phyloP scores from a whole-genome alignment of 805 yeast genomes.

The Barnettozyma californica region DNA sequence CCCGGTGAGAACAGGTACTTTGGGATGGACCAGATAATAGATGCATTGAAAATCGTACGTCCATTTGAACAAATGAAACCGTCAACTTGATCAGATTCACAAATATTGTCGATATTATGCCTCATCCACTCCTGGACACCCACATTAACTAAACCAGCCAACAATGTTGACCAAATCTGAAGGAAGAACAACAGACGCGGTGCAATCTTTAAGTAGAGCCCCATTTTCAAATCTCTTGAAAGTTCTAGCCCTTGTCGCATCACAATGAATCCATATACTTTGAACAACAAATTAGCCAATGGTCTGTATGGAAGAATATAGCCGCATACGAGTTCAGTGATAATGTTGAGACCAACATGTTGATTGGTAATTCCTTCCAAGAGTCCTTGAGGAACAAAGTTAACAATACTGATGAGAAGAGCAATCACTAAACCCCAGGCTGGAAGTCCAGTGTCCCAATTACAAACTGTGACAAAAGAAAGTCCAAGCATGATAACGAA shows the following conservation, averaged over 20 bases:
- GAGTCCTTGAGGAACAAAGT: slow-evolving; percentile 52
- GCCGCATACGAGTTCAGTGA: slow-evolving; percentile 55
- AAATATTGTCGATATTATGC: slow-evolving; percentile 32
- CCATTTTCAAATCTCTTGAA: slow-evolving; percentile 47
- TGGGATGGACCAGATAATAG: slow-evolving; percentile 49
- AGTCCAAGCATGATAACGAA: slow-evolving; percentile 25
- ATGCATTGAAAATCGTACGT: slow-evolving; percentile 42
- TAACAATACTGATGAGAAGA: slow-evolving; percentile 44
- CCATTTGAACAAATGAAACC: slow-evolving; percentile 40
- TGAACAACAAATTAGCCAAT: slow-evolving; percentile 48
- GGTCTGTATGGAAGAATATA: slow-evolving; percentile 51
- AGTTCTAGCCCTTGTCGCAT: slow-evolving; percentile 49
- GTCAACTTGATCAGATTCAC: slow-evolving; percentile 33
- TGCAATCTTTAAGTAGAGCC: slow-evolving; percentile 52
- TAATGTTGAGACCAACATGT: slow-evolving; percentile 51
- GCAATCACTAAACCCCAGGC: slow-evolving; percentile 58
- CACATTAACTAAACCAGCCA: slow-evolving; percentile 33
- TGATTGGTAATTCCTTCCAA: slow-evolving; percentile 52
- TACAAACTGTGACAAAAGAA: slow-evolving; percentile 29
- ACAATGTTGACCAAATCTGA: slow-evolving; percentile 36
- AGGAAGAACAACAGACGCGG: slow-evolving; percentile 48
- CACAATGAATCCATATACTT: slow-evolving; percentile 47
- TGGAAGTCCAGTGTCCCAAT: slow-evolving; percentile 47
- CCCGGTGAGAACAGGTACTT: slow-evolving; percentile 42
- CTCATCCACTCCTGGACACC: slow-evolving; percentile 38